Evolutionary conservation across 1,284 basidiomycete species (phyloP), one percentile per base, ranked within the genome.

Genomic region (Phylloboletellus chloephorus): DNA sequence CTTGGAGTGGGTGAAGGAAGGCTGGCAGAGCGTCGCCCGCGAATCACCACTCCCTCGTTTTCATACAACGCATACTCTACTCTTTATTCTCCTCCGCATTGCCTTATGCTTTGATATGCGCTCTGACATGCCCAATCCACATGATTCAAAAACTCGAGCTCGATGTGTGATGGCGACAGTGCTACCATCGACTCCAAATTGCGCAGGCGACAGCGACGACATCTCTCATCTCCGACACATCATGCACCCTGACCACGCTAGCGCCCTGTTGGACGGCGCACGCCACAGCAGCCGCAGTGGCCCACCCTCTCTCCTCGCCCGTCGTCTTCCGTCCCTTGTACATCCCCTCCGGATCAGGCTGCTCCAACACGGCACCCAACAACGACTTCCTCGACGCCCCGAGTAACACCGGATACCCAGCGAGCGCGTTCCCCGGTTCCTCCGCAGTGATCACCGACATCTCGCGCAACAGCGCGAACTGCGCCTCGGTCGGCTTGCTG

Each of bases 381-480:
- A 92, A 91, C 0, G 83, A 84, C 63, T 97, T 96, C 34, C 85
- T 70, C 13, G 89, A 93, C 1, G 79, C 65, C 2, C 91, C 93
- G 15, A 95, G 76, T 3, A 97, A 69, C 11, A 81, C 64, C 0
- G 91, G 86, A 49, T 77, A 88, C 4, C 78, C 78, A 6, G 63
- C 59, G 11, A 92, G 64, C 7, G 71, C 67, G 50, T 87, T 86
- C 29, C 61, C 59, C 36, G 36, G 19, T 4, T 60, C 49, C 39
- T 73, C 64, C 0, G 65, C 69, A 0, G 76, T 75, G 23, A 89
- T 58, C 13, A 59, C 53, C 0, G 65, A 53, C 2, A 82, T 71
- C 25, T 74, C 53, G 6, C 79, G 71, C 36, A 96, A 63, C 4
- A 96, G 57, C 43, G 72, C 69, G 17, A 95, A 52, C 63, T 96